Conservation (phyloP, 345 rosid species). For the Brassica rapa region DNA sequence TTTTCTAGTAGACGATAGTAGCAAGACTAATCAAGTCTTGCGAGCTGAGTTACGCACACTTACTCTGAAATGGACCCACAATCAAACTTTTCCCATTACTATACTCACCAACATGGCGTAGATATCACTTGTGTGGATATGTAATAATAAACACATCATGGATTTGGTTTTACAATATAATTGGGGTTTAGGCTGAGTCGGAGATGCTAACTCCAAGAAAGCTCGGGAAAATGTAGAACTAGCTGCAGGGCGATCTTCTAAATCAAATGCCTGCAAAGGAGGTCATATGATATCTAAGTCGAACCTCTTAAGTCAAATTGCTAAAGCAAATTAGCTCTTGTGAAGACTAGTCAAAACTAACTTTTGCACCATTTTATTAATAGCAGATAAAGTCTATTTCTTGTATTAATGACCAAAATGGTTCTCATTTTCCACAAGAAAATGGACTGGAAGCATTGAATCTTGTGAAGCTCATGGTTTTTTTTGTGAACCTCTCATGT, state of each 20-base stretch:
- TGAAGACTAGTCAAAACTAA: background rate
- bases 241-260: conserved; percentile 68
- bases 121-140: background rate
- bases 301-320: background rate
- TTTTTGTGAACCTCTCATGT: background rate
- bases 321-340: background rate
- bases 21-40: background rate
- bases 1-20: background rate
- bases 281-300: conserved; percentile 32
- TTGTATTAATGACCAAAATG: background rate
- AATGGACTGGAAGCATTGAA: background rate
- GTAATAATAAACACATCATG: conserved; percentile 1
- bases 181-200: conserved; percentile 43
- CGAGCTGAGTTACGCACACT: background rate
- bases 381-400: background rate
- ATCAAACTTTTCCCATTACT: background rate
- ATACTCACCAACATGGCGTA: background rate
- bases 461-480: background rate
- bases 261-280: conserved; percentile 72
- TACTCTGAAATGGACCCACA: background rate
- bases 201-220: conserved; percentile 67
- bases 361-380: background rate
- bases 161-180: conserved; percentile 49
- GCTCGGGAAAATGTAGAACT: conserved; percentile 59
- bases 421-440: background rate